Conservation (phyloP, 2,329 filamentous ascomycete species). For the Aspergillus sp. region DNA sequence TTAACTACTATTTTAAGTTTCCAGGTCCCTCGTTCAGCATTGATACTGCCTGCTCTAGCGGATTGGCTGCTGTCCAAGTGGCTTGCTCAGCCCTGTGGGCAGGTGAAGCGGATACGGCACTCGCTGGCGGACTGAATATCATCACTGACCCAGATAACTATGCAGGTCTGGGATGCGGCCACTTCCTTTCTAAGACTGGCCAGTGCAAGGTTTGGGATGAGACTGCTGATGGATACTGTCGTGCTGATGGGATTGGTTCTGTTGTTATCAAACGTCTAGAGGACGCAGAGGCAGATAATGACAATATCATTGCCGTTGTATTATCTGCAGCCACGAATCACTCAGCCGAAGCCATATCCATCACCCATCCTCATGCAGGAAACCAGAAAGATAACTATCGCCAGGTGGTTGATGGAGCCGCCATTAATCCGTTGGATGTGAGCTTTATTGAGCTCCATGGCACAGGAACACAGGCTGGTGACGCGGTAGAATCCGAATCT, state of each 20-base stretch:
- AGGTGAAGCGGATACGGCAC: constrained; percentile 75
- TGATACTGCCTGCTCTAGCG: constrained; percentile 69
- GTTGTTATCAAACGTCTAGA: constrained; percentile 54
- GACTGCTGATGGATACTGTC: constrained; percentile 55
- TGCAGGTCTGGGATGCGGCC: constrained; percentile 63
- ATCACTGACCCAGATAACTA: constrained; percentile 79
- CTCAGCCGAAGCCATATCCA: constrained; percentile 45
- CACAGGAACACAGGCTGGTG: constrained; percentile 44
- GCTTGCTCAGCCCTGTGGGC: constrained; percentile 70
- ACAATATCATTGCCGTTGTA: constrained; percentile 44
- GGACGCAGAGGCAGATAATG: constrained; percentile 53
- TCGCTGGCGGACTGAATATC: constrained; percentile 70
- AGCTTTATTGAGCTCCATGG: constrained; percentile 44
- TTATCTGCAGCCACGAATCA: constrained; percentile 46
- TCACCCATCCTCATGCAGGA: constrained; percentile 44
- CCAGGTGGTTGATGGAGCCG: constrained; percentile 38
- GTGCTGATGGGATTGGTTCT: constrained; percentile 51
- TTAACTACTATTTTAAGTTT: constrained; percentile 77
- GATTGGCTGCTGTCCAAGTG: constrained; percentile 66
- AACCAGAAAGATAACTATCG: constrained; percentile 39
- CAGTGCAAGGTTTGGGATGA: constrained; percentile 52
- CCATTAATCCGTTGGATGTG: constrained; percentile 37
- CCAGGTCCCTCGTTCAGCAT: constrained; percentile 68
- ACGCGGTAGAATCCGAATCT: constrained; percentile 39
- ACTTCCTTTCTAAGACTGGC: constrained; percentile 37